Conservation (phyloP, 768 basidiomycete genomes). For the Dioszegia hungarica region DNA sequence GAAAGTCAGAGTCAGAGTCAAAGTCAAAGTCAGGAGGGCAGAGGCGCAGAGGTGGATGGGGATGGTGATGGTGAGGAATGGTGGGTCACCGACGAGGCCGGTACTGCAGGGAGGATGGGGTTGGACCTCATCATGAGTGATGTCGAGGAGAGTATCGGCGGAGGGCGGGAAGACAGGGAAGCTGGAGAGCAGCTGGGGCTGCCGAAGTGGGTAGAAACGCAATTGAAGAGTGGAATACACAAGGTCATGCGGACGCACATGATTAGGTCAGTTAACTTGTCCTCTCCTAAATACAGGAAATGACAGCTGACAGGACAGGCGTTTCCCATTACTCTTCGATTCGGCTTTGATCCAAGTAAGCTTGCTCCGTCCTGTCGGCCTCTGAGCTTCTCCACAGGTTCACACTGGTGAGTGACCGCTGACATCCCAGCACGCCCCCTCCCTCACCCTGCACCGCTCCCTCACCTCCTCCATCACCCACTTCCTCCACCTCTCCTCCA, state of each 20-base stretch:
- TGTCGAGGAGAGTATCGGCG: too few species aligned
- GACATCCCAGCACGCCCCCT: neutral
- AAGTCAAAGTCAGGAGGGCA: neutral
- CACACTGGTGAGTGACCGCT: neutral
- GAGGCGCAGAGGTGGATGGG: neutral
- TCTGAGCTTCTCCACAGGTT: neutral
- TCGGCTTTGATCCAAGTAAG: conserved; percentile 10
- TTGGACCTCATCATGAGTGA: too few species aligned
- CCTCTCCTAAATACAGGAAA: neutral
- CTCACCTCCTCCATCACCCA: conserved; percentile 13
- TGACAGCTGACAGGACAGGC: conserved; percentile 19
- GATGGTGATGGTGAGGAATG: too few species aligned
- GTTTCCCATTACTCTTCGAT: conserved; percentile 38
- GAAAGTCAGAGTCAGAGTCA: too few species aligned
- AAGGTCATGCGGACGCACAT: conserved; percentile 17
- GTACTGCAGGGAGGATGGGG: too few species aligned
- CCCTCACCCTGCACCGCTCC: neutral
- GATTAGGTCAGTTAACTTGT: conserved; percentile 6
- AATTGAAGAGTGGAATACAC: conserved; percentile 5
- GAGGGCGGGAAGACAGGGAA: neutral
- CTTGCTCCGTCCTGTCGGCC: neutral
- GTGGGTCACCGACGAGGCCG: too few species aligned
- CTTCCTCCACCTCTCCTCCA: conserved; percentile 11
- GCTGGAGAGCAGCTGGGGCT: neutral
- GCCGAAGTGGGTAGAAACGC: conserved; percentile 11